Evolutionary conservation across 2,329 filamentous ascomycete species (phyloP).

Genomic region (Pseudogymnoascus sp.): DNA sequence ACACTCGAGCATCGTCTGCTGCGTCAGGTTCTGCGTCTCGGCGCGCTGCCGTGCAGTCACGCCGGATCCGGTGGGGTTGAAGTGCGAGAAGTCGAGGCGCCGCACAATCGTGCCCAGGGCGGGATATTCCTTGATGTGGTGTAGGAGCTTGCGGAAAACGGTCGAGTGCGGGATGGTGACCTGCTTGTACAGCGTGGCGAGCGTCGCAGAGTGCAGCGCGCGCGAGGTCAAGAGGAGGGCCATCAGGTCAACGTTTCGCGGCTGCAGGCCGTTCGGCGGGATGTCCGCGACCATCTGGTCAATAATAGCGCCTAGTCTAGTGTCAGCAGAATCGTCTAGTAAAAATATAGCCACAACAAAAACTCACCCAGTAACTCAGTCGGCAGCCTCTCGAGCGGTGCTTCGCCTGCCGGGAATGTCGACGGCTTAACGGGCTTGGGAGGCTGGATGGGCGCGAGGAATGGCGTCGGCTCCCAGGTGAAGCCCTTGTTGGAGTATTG

Average conservation of each 20-base stretch:
- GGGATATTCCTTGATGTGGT: conserved; percentile 57
- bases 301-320: conserved; percentile 56
- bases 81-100: conserved; percentile 76
- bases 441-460: conserved; percentile 14
- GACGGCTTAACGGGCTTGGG: conserved; percentile 26
- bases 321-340: conserved; percentile 16
- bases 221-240: conserved; percentile 69
- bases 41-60: conserved; percentile 65
- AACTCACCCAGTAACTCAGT: conserved; percentile 62
- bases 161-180: conserved; percentile 76
- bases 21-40: conserved; percentile 67
- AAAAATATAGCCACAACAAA: conserved; percentile 15
- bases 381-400: conserved; percentile 59
- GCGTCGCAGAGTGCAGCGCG: conserved; percentile 61
- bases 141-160: conserved; percentile 74
- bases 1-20: conserved; percentile 62
- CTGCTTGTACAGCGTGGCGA: conserved; percentile 67
- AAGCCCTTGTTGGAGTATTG: conserved; percentile 44
- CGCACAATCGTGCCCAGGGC: conserved; percentile 67
- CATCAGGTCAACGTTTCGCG: conserved; percentile 71
- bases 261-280: conserved; percentile 64
- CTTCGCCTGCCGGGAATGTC: conserved; percentile 33
- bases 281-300: conserved; percentile 66
- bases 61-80: conserved; percentile 71
- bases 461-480: conserved; percentile 31